Percentiles rank a stretch among this genome's conserved stretches.
phyloP scores from a whole-genome alignment of 768 basidiomycete genomes.

The Boletus coccyginus region DNA sequence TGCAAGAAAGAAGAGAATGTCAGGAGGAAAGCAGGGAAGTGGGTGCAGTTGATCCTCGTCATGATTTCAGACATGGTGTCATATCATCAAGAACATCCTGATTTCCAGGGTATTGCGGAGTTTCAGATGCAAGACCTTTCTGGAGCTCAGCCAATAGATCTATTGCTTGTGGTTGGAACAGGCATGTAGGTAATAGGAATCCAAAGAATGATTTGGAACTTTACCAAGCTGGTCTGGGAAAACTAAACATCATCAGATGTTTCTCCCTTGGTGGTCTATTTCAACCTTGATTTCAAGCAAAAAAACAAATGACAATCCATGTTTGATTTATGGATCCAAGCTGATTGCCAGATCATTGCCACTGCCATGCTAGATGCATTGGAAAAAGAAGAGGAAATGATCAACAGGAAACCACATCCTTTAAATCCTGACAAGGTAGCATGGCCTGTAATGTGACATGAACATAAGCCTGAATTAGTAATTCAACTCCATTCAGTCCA shows the following conservation, averaged over 20 bases:
- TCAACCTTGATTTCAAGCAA: constrained; percentile 1
- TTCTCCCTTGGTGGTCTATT: not conserved
- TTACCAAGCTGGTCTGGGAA: too few relatives aligned
- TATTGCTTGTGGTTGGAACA: constrained; percentile 8
- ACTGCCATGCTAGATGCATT: not conserved
- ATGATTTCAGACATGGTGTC: too few relatives aligned
- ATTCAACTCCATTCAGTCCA: not conserved
- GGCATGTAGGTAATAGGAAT: constrained; percentile 14
- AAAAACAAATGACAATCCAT: not conserved
- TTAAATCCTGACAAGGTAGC: not conserved
- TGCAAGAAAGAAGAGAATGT: too few relatives aligned
- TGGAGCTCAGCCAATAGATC: not conserved
- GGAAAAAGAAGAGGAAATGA: not conserved
- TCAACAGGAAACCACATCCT: not conserved
- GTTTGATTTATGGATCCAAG: constrained; percentile 6
- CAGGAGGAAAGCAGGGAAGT: too few relatives aligned
- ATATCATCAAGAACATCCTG: too few relatives aligned
- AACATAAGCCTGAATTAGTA: not conserved
- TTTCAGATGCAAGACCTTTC: constrained; percentile 5
- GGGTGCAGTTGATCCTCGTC: too few relatives aligned
- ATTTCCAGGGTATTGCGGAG: not conserved
- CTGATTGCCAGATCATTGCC: constrained; percentile 3
- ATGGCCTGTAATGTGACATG: not conserved
- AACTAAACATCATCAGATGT: not conserved
- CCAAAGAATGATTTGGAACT: constrained; percentile 3